phyloP scores from a whole-genome alignment of 2,329 filamentous ascomycete species.

The Cercospora canescens region DNA sequence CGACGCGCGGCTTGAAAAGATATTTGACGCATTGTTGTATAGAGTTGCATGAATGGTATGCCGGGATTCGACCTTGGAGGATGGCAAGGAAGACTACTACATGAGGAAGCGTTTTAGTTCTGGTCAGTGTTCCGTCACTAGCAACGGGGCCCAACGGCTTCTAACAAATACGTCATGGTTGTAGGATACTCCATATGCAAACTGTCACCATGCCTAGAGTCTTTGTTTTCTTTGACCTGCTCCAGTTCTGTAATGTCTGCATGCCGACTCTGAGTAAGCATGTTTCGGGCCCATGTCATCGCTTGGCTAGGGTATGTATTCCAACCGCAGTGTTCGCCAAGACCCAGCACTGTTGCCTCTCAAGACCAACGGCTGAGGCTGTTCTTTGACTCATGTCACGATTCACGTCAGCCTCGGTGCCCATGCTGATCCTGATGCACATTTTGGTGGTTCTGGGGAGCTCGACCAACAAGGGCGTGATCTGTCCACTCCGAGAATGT shows the following conservation, averaged over 20 bases:
- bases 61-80: neutral
- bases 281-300: too few relatives aligned
- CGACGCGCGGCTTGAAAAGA: neutral
- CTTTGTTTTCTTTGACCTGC: too few relatives aligned
- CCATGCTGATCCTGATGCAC: neutral
- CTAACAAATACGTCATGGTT: neutral
- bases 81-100: neutral
- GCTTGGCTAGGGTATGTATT: too few relatives aligned
- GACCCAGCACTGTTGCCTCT: too few relatives aligned
- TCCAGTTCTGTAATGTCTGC: neutral
- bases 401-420: too few relatives aligned
- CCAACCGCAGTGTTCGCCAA: too few relatives aligned
- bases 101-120: neutral
- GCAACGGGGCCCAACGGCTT: neutral
- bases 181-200: neutral
- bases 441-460: neutral
- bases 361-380: too few relatives aligned
- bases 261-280: neutral
- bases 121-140: neutral
- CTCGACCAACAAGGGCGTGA: too few relatives aligned
- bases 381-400: too few relatives aligned
- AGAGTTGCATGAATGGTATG: too few relatives aligned
- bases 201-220: neutral
- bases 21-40: neutral
- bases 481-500: too few relatives aligned